A percentile compares a stretch with the other conserved stretches of the same genome.
These are phyloP conservation scores for Fusarium sp. DNA, from an alignment of 2,329 filamentous ascomycete species.

Conservation along the genomic window DNA sequence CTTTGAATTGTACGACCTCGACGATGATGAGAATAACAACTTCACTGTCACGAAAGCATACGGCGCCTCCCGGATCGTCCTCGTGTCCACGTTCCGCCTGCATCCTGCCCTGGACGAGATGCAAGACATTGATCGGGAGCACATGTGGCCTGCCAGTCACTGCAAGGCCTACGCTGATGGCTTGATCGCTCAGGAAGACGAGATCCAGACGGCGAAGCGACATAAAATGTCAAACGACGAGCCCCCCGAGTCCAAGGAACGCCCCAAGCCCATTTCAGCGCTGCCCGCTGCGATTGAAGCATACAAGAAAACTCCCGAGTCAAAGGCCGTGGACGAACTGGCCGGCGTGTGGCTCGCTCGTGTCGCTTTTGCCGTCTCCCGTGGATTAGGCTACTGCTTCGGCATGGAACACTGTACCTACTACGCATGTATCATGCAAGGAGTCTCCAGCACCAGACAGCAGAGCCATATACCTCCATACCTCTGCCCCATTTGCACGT, in stretches of 20 bases:
- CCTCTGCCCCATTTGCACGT: slow-evolving; percentile 69
- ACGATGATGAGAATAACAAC: slow-evolving; percentile 66
- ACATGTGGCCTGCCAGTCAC: slow-evolving; percentile 75
- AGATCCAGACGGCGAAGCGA: neutral
- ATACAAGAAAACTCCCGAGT: slow-evolving; percentile 28
- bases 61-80: slow-evolving; percentile 70
- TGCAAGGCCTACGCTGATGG: slow-evolving; percentile 63
- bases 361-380: slow-evolving; percentile 68
- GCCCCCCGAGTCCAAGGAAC: neutral
- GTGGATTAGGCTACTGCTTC: slow-evolving; percentile 77
- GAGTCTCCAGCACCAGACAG: slow-evolving; percentile 66
- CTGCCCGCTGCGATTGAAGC: slow-evolving; percentile 52
- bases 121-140: slow-evolving; percentile 55
- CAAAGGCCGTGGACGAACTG: slow-evolving; percentile 42
- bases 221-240: neutral
- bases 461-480: slow-evolving; percentile 73
- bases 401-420: slow-evolving; percentile 74
- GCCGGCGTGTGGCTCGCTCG: slow-evolving; percentile 67
- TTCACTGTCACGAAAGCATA: slow-evolving; percentile 77
- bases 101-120: slow-evolving; percentile 61
- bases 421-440: slow-evolving; percentile 74
- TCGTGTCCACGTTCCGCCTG: slow-evolving; percentile 73
- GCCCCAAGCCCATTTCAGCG: slow-evolving; percentile 30
- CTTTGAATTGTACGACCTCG: slow-evolving; percentile 72
- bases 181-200: slow-evolving; percentile 16